Percentiles rank a stretch among this genome's conserved stretches.
These are phyloP conservation scores for Logfia minima DNA, from an alignment of 129 eudicot species.

Conservation along the genomic window DNA sequence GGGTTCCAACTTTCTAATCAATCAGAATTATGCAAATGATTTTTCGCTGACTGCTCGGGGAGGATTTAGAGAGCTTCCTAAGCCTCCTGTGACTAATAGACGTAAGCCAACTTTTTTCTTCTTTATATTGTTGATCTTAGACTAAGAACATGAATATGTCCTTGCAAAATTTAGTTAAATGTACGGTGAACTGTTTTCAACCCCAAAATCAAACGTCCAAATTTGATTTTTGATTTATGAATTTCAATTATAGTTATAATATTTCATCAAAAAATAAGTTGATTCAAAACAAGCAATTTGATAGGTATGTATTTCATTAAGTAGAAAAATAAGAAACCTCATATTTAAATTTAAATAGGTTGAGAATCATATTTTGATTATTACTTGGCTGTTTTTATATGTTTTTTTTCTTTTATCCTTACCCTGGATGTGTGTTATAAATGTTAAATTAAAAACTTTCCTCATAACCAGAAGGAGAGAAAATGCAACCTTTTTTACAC, in stretches of 20 bases:
- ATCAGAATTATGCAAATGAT: slow-evolving; percentile 40
- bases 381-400: not conserved
- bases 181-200: not conserved
- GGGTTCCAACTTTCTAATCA: slow-evolving; percentile 47
- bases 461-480: not conserved
- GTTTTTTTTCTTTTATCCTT: no score
- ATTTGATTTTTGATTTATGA: no score
- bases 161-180: not conserved
- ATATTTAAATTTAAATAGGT: no score
- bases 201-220: not conserved
- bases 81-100: slow-evolving; percentile 59
- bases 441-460: not conserved
- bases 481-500: not conserved
- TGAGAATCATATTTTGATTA: not conserved
- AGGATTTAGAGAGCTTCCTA: slow-evolving; percentile 55
- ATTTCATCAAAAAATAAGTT: not conserved
- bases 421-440: no score
- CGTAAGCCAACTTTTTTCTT: slow-evolving; percentile 36
- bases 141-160: not conserved
- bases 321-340: no score
- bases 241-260: no score
- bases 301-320: not conserved
- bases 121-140: not conserved
- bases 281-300: not conserved
- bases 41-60: slow-evolving; percentile 36